Percentiles rank a stretch among this genome's conserved stretches.
phyloP scores from a whole-genome alignment of 345 rosid species.

The Arabis hirsuta region DNA sequence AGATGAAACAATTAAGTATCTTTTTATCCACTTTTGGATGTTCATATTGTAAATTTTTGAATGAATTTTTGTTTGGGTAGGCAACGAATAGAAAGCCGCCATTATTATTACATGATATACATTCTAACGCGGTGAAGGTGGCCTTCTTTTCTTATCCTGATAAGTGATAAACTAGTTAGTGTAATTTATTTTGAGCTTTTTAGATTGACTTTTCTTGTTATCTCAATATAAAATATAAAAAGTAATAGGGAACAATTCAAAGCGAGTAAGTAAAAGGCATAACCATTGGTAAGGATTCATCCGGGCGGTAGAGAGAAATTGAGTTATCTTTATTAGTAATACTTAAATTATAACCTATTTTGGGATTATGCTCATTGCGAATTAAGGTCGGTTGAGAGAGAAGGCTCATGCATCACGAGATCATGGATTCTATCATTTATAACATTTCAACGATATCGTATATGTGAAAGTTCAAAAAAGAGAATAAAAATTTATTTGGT shows the following conservation, averaged over 20 bases:
- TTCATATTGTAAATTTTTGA: constrained; percentile 16
- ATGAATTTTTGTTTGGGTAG: not conserved
- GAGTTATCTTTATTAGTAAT: constrained; percentile 4
- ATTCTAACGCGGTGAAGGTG: constrained; percentile 28
- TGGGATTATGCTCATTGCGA: constrained; percentile 26
- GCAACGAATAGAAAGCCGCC: constrained; percentile 33
- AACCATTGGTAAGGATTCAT: constrained; percentile 32
- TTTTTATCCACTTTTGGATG: constrained; percentile 22
- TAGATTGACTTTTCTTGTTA: constrained; percentile 27
- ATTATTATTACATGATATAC: constrained; percentile 15
- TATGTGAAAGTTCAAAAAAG: constrained; percentile 20
- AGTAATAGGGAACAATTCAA: constrained; percentile 33
- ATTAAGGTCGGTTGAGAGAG: constrained; percentile 34
- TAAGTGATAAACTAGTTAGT: constrained; percentile 28
- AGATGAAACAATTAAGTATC: not conserved
- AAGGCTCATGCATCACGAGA: constrained; percentile 14
- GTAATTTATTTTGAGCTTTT: constrained; percentile 25
- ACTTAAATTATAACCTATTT: constrained; percentile 28
- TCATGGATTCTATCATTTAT: not conserved
- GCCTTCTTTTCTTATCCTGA: constrained; percentile 37
- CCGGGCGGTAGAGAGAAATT: constrained; percentile 29
- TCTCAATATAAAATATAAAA: constrained; percentile 8
- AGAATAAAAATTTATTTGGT: constrained; percentile 4
- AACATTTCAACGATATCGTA: not conserved
- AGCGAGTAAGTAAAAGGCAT: constrained; percentile 19